Conservation (phyloP, 306 rosid species). For the Prunus fruticosa region DNA sequence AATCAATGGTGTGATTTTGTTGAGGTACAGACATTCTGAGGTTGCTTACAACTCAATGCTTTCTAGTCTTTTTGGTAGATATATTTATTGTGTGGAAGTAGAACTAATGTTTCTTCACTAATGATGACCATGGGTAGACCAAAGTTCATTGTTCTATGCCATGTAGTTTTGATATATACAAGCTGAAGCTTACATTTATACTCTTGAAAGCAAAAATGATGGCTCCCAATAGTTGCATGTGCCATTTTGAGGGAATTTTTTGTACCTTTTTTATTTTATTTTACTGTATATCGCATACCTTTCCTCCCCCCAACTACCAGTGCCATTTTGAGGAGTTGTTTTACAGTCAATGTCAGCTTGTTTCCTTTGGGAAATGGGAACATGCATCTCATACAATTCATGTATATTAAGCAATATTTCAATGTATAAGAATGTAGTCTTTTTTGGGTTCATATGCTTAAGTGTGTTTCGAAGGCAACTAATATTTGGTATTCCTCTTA, state of each 20-base stretch:
- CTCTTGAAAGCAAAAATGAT: neutral
- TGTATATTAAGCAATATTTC: neutral
- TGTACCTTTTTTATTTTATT: neutral
- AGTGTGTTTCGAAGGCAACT: slow-evolving; percentile 19
- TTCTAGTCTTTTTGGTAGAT: neutral
- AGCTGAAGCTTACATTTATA: neutral
- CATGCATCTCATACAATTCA: neutral
- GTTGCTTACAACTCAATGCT: slow-evolving; percentile 8
- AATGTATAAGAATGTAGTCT: neutral
- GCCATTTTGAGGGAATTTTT: neutral
- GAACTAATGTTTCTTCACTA: neutral
- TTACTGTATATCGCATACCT: neutral
- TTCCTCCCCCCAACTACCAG: neutral
- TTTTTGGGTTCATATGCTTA: neutral
- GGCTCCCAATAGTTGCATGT: neutral
- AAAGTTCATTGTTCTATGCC: neutral
- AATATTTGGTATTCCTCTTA: slow-evolving; percentile 36
- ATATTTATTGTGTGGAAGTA: too few species aligned
- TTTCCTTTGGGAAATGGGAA: neutral
- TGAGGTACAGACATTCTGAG: slow-evolving; percentile 58
- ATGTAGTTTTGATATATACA: neutral
- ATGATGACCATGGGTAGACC: neutral
- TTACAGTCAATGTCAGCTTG: neutral
- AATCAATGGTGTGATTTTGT: slow-evolving; percentile 90
- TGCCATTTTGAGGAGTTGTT: neutral